Evolutionary conservation across 2,329 filamentous ascomycete species (phyloP).

Genomic region (Nothophaeocryptopus gaeumannii): DNA sequence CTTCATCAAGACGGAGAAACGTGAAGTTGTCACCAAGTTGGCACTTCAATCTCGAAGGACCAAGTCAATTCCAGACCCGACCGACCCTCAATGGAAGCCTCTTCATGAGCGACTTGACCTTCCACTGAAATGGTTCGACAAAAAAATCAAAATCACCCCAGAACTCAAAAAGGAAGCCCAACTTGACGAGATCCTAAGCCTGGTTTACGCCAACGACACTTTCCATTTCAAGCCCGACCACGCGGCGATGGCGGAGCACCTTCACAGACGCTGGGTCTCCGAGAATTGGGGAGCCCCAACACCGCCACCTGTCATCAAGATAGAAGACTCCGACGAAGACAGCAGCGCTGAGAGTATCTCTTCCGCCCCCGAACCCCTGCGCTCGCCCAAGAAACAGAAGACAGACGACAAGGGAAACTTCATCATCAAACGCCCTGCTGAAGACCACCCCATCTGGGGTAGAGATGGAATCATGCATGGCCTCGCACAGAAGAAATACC

Average conservation of each 20-base stretch:
- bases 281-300: slow-evolving; percentile 22
- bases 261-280: slow-evolving; percentile 21
- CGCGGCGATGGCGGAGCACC: slow-evolving; percentile 12
- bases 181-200: slow-evolving; percentile 14
- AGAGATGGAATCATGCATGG: slow-evolving; percentile 30
- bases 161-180: slow-evolving; percentile 15
- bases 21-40: slow-evolving; percentile 5
- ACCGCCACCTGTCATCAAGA: background rate
- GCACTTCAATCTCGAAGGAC: slow-evolving; percentile 5
- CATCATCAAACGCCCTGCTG: slow-evolving; percentile 14
- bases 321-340: background rate
- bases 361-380: background rate
- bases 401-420: background rate
- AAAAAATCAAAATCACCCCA: slow-evolving; percentile 18
- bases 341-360: background rate
- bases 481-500: slow-evolving; percentile 11
- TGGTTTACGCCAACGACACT: slow-evolving; percentile 14
- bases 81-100: background rate
- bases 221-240: slow-evolving; percentile 18
- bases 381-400: slow-evolving; percentile 4
- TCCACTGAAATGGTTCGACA: slow-evolving; percentile 22
- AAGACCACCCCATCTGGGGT: slow-evolving; percentile 26
- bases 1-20: background rate
- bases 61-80: background rate
- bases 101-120: slow-evolving; percentile 18